Percentiles rank a stretch among this genome's conserved stretches.
phyloP scores from a whole-genome alignment of 805 yeast species.

The Schwanniomyces pseudopolymorphus region DNA sequence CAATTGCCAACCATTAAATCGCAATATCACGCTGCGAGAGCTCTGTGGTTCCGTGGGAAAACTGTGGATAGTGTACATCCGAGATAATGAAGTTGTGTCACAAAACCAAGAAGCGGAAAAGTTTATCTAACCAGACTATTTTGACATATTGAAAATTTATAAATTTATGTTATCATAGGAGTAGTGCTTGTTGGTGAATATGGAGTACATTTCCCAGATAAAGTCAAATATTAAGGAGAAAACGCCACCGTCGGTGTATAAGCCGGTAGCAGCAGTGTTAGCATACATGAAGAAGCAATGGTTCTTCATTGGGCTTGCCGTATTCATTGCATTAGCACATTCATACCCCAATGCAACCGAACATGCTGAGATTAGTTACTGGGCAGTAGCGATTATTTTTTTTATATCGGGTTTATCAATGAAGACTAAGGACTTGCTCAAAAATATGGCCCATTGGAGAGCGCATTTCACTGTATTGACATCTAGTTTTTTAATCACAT shows the following conservation, averaged over 20 bases:
- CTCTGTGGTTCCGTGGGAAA: background rate
- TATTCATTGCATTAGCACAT: constrained; percentile 71
- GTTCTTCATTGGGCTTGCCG: constrained; percentile 74
- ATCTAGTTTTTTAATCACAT: constrained; percentile 69
- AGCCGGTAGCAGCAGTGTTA: background rate
- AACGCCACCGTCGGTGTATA: background rate
- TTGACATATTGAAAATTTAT: background rate
- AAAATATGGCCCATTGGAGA: constrained; percentile 73
- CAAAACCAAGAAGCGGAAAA: background rate
- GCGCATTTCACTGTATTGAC: constrained; percentile 73
- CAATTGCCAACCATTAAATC: background rate
- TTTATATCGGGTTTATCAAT: constrained; percentile 79
- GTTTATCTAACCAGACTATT: background rate
- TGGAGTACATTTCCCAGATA: background rate
- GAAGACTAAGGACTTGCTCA: constrained; percentile 58
- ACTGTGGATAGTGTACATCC: background rate
- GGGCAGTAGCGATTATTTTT: constrained; percentile 85
- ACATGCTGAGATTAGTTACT: constrained; percentile 74
- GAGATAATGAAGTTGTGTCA: background rate
- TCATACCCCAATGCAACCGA: constrained; percentile 78
- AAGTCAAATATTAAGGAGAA: background rate
- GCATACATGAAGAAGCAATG: constrained; percentile 46
- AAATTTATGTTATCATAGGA: background rate
- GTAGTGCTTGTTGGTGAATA: background rate
- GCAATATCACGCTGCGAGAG: background rate